These are phyloP conservation scores for Physaria fendleri DNA, from an alignment of 345 rosid species.

Conservation along the genomic window DNA sequence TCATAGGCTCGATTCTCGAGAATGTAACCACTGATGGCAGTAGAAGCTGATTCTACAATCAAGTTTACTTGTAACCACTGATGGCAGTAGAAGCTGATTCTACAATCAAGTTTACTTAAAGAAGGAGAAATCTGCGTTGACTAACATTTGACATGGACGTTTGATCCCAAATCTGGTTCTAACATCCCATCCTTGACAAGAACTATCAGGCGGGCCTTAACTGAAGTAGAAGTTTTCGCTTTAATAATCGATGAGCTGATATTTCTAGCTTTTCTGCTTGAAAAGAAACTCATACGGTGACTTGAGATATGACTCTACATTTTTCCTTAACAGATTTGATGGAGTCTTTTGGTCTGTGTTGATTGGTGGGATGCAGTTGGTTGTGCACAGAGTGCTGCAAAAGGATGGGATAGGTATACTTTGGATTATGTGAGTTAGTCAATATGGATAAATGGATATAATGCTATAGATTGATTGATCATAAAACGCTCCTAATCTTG, in stretches of 20 bases:
- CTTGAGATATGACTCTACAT: background rate
- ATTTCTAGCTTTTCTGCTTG: background rate
- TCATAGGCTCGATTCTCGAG: conserved; percentile 83
- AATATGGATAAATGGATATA: background rate
- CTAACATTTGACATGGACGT: conserved; percentile 92
- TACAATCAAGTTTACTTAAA: conserved; percentile 65
- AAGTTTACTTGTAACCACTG: conserved; percentile 79
- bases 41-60: conserved; percentile 87
- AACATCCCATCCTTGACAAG: conserved; percentile 89
- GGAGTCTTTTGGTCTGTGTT: conserved; percentile 99
- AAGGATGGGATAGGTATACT: conserved; percentile 80
- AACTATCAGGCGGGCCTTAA: conserved; percentile 64
- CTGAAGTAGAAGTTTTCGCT: conserved; percentile 55
- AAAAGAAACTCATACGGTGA: background rate
- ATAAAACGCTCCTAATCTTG: background rate
- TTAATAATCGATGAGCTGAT: conserved; percentile 46
- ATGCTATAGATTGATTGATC: background rate
- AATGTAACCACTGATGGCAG: conserved; percentile 94
- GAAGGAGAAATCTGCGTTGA: conserved; percentile 97
- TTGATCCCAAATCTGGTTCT: conserved; percentile 74
- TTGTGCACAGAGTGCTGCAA: conserved; percentile 99
- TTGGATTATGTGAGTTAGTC: conserved; percentile 3
- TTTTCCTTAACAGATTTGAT: conserved; percentile 76
- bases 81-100: conserved; percentile 93
- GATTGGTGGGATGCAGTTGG: conserved; percentile 99